Conservation (phyloP, 2,329 filamentous ascomycete species). For the Botryosphaeria dothidea region DNA sequence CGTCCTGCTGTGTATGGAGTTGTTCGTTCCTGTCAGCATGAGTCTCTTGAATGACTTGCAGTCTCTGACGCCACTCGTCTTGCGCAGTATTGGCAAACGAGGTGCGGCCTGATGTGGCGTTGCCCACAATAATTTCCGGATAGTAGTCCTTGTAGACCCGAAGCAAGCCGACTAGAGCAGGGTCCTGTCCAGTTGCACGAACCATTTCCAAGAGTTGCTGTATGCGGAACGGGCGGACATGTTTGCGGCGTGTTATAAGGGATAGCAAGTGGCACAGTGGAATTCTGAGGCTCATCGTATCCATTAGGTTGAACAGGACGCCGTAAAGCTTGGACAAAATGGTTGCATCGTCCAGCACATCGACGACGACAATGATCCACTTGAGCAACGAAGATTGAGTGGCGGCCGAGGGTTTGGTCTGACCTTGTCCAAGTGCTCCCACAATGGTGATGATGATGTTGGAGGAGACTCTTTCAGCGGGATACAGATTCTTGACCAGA, state of each 20-base stretch:
- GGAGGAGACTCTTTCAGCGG: slow-evolving; percentile 62
- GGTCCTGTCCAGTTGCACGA: slow-evolving; percentile 62
- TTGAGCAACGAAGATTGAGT: slow-evolving; percentile 71
- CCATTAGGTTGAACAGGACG: slow-evolving; percentile 77
- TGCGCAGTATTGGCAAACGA: slow-evolving; percentile 61
- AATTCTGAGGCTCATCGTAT: slow-evolving; percentile 69
- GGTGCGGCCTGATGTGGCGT: slow-evolving; percentile 51
- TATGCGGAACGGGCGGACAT: slow-evolving; percentile 82
- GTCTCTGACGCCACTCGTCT: slow-evolving; percentile 68
- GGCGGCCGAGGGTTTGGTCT: slow-evolving; percentile 69
- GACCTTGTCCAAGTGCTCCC: slow-evolving; percentile 74
- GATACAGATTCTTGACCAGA: slow-evolving; percentile 75
- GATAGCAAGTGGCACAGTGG: slow-evolving; percentile 75
- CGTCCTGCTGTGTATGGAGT: slow-evolving; percentile 45
- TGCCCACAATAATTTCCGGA: slow-evolving; percentile 80
- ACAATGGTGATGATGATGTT: slow-evolving; percentile 66
- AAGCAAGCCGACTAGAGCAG: slow-evolving; percentile 70
- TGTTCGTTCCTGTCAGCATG: slow-evolving; percentile 44
- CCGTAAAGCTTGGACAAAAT: slow-evolving; percentile 70
- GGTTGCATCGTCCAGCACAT: slow-evolving; percentile 64
- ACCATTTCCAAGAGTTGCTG: slow-evolving; percentile 64
- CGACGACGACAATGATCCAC: slow-evolving; percentile 78
- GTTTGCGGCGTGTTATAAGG: slow-evolving; percentile 74
- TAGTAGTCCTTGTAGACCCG: slow-evolving; percentile 90
- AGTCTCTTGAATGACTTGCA: slow-evolving; percentile 67